These are phyloP conservation scores for Phytophthora fragariae DNA, from an alignment of 352 stramenopile genomes.

Conservation along the genomic window DNA sequence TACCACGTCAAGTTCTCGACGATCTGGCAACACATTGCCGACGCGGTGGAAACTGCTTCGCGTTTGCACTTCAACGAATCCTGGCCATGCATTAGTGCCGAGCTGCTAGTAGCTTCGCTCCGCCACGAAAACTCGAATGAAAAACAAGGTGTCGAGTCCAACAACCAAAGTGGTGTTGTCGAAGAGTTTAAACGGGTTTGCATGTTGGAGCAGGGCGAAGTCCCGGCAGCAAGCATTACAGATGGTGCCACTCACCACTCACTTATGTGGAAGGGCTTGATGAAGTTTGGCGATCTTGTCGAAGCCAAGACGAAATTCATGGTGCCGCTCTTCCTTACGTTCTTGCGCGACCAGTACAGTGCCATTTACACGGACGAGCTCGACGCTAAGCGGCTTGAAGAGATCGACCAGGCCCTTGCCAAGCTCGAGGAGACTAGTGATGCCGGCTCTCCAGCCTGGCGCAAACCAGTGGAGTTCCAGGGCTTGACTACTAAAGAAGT, in stretches of 20 bases:
- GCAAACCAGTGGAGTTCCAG: slow-evolving; percentile 37
- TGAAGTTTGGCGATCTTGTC: slow-evolving; percentile 76
- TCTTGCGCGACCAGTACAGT: slow-evolving; percentile 85
- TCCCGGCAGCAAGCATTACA: slow-evolving; percentile 57
- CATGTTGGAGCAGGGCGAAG: slow-evolving; percentile 58
- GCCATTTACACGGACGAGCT: slow-evolving; percentile 82
- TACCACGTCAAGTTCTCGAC: slow-evolving; percentile 92
- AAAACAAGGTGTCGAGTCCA: slow-evolving; percentile 17
- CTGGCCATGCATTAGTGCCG: slow-evolving; percentile 64
- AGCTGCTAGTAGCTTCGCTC: slow-evolving; percentile 59
- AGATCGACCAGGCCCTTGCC: slow-evolving; percentile 58
- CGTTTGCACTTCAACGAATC: slow-evolving; percentile 66
- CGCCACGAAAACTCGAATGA: slow-evolving; percentile 44
- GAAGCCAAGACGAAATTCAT: slow-evolving; percentile 90
- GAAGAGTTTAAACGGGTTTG: slow-evolving; percentile 64
- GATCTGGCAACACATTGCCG: slow-evolving; percentile 83
- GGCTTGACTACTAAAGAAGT: slow-evolving; percentile 79
- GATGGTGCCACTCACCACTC: slow-evolving; percentile 79
- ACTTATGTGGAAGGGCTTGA: slow-evolving; percentile 83
- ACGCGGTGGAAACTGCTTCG: slow-evolving; percentile 69
- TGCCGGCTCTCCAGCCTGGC: slow-evolving; percentile 41
- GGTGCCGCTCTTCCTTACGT: slow-evolving; percentile 85
- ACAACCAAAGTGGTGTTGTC: slow-evolving; percentile 23
- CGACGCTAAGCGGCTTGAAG: slow-evolving; percentile 41
- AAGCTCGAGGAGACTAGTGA: slow-evolving; percentile 45